Evolutionary conservation across 495 filamentous ascomycete species (phyloP).

Genomic region (Baudoinia panamericana): DNA sequence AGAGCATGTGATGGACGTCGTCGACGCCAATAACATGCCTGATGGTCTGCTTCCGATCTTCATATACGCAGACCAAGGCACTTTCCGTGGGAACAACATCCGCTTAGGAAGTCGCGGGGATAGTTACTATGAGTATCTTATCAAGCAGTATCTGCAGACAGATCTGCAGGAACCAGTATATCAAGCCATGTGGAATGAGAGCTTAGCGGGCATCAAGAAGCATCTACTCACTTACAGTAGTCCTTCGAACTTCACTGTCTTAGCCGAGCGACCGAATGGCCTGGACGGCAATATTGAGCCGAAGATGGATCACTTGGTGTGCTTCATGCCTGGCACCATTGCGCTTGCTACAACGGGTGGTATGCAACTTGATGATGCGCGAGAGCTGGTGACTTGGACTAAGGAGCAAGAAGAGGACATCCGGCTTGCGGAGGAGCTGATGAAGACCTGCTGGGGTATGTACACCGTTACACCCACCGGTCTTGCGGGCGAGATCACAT

Average conservation of each 20-base stretch:
- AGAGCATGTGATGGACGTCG: constrained; percentile 80
- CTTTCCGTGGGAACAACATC: constrained; percentile 73
- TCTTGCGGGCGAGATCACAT: constrained; percentile 81
- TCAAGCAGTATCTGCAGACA: constrained; percentile 95
- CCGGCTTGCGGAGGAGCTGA: constrained; percentile 68
- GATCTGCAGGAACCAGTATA: constrained; percentile 76
- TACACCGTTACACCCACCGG: constrained; percentile 79
- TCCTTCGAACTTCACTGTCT: constrained; percentile 64
- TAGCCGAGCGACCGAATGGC: constrained; percentile 73
- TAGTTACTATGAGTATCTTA: constrained; percentile 94
- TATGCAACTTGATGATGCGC: constrained; percentile 56
- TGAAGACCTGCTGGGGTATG: constrained; percentile 96
- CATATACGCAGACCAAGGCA: constrained; percentile 63
- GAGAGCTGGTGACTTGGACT: constrained; percentile 55
- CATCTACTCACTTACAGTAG: constrained; percentile 81
- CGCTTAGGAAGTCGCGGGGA: constrained; percentile 87
- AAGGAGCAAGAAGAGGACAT: constrained; percentile 76
- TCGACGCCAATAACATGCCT: constrained; percentile 61
- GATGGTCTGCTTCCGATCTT: constrained; percentile 88
- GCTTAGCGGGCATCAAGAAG: constrained; percentile 73
- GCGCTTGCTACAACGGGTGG: constrained; percentile 80
- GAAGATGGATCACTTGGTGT: constrained; percentile 97
- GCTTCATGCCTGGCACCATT: constrained; percentile 94
- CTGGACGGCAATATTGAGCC: constrained; percentile 50
- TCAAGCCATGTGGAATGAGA: constrained; percentile 81